A percentile compares a stretch with the other conserved stretches of the same genome.
Evolutionary conservation across 768 basidiomycete species (phyloP).

Genomic region (Boletellus ananiceps): DNA sequence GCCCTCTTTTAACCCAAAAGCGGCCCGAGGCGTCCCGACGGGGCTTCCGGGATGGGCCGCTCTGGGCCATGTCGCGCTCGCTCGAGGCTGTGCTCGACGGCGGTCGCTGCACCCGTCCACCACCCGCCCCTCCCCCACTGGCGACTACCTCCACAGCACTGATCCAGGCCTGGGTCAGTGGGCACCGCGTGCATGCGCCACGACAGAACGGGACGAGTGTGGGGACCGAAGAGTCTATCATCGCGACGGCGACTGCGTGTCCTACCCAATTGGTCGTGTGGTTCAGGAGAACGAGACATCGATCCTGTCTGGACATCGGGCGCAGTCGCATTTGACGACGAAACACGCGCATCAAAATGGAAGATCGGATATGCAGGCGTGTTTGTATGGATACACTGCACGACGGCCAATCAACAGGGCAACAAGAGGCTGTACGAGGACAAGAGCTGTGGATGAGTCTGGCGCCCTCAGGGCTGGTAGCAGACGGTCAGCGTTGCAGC

Average conservation of each 20-base stretch:
- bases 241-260: slow-evolving; percentile 8
- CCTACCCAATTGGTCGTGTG: neutral
- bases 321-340: slow-evolving; percentile 30
- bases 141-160: neutral
- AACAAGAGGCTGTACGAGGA: slow-evolving; percentile 23
- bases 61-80: neutral
- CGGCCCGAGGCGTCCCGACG: slow-evolving; percentile 26
- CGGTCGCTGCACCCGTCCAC: too few relatives aligned
- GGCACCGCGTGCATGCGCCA: slow-evolving; percentile 6
- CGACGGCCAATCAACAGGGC: slow-evolving; percentile 8
- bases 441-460: slow-evolving; percentile 2
- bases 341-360: slow-evolving; percentile 37
- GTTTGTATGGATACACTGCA: slow-evolving; percentile 10
- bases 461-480: slow-evolving; percentile 7
- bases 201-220: neutral
- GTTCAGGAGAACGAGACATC: too few relatives aligned
- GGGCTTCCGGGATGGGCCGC: slow-evolving; percentile 19
- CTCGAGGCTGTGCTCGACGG: neutral
- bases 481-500: slow-evolving; percentile 3
- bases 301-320: slow-evolving; percentile 21
- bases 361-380: slow-evolving; percentile 29
- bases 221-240: slow-evolving; percentile 2
- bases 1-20: slow-evolving; percentile 16
- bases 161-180: slow-evolving; percentile 10
- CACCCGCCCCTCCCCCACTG: too few relatives aligned